Percentiles rank a stretch among this genome's conserved stretches.
These are phyloP conservation scores for Udeniomyces megalosporus DNA, from an alignment of 768 basidiomycete species.

Conservation along the genomic window DNA sequence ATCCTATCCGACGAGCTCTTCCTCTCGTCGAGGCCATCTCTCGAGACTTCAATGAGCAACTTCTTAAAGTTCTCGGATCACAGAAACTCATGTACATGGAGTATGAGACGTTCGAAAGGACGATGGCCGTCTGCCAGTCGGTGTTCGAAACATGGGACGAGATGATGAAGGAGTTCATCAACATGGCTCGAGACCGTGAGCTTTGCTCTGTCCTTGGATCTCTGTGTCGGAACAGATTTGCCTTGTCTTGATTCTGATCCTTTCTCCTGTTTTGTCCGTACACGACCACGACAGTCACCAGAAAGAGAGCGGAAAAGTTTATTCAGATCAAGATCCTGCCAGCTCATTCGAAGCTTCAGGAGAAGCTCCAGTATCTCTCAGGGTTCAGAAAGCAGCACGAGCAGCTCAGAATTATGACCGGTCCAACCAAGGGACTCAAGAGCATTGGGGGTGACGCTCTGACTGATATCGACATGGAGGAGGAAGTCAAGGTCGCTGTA, in stretches of 20 bases:
- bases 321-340: slow-evolving; percentile 89
- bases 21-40: slow-evolving; percentile 98
- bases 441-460: slow-evolving; percentile 19
- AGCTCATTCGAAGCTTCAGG: slow-evolving; percentile 80
- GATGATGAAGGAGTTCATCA: slow-evolving; percentile 74
- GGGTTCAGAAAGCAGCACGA: slow-evolving; percentile 96
- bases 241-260: neutral
- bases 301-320: slow-evolving; percentile 78
- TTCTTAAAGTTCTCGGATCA: slow-evolving; percentile 74
- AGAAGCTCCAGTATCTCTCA: slow-evolving; percentile 65
- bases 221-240: neutral
- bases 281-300: too few species aligned
- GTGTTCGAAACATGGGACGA: slow-evolving; percentile 84
- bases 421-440: slow-evolving; percentile 59
- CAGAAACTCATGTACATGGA: slow-evolving; percentile 86
- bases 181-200: slow-evolving; percentile 61
- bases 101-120: slow-evolving; percentile 81
- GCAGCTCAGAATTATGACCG: slow-evolving; percentile 92
- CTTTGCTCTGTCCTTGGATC: neutral
- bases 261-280: neutral
- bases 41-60: slow-evolving; percentile 88
- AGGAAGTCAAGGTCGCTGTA: slow-evolving; percentile 74
- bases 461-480: slow-evolving; percentile 86
- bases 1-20: slow-evolving; percentile 86
- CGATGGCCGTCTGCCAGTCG: slow-evolving; percentile 54